Evolutionary conservation across 1,284 basidiomycete species (phyloP).

Genomic region (Trichosporon coremiiforme): DNA sequence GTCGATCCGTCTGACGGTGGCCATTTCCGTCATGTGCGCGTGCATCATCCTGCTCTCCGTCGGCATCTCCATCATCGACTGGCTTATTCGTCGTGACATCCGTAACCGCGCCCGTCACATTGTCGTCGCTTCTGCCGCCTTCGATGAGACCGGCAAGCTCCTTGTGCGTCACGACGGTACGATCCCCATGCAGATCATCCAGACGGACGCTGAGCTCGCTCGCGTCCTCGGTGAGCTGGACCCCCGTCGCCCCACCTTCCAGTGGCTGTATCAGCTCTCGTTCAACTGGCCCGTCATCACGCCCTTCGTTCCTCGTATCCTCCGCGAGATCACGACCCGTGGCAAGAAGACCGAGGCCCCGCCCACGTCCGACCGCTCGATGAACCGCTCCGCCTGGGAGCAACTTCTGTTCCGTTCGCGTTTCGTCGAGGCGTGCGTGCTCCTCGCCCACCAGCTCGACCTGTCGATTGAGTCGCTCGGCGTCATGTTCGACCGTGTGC

Average conservation of each 20-base stretch:
- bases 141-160: conserved; percentile 59
- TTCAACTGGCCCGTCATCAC: conserved; percentile 60
- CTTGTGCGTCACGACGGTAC: conserved; percentile 60
- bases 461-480: conserved; percentile 64
- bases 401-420: conserved; percentile 57
- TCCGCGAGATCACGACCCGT: conserved; percentile 40
- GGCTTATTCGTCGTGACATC: conserved; percentile 52
- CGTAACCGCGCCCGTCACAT: conserved; percentile 58
- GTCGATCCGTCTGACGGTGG: conserved; percentile 55
- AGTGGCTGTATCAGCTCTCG: conserved; percentile 60
- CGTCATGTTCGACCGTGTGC: conserved; percentile 62
- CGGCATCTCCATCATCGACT: conserved; percentile 56
- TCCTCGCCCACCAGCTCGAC: conserved; percentile 58
- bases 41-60: conserved; percentile 57
- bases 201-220: conserved; percentile 57
- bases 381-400: conserved; percentile 38
- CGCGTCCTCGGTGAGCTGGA: conserved; percentile 58
- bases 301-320: conserved; percentile 58
- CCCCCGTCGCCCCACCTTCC: conserved; percentile 59
- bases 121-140: conserved; percentile 59
- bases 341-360: conserved; percentile 36
- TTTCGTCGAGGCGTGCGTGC: conserved; percentile 59
- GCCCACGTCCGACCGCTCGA: conserved; percentile 37
- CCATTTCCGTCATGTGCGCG: conserved; percentile 59
- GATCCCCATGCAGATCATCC: conserved; percentile 60